phyloP scores from a whole-genome alignment of 805 yeast species.

The Tanozyma kutaoensis region DNA sequence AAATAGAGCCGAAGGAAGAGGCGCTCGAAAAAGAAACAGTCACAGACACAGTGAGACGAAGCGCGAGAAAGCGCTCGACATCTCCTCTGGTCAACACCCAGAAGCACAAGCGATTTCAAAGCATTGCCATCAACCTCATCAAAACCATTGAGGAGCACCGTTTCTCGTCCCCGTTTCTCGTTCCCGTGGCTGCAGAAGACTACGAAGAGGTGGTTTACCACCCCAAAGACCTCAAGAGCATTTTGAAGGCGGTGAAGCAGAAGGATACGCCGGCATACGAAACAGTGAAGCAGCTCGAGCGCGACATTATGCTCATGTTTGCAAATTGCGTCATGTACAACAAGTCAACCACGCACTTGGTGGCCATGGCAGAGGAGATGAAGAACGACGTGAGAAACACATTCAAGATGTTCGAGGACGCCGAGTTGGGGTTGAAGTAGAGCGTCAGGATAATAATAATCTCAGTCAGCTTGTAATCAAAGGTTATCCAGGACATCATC shows the following conservation, averaged over 20 bases:
- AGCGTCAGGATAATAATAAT: too few species aligned
- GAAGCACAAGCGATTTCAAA: slow-evolving; percentile 39
- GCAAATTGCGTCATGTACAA: slow-evolving; percentile 81
- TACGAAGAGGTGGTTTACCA: slow-evolving; percentile 46
- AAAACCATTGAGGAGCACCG: slow-evolving; percentile 56
- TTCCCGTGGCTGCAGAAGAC: slow-evolving; percentile 67
- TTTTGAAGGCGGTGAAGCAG: slow-evolving; percentile 39
- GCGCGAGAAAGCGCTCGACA: slow-evolving; percentile 28
- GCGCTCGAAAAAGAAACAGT: slow-evolving; percentile 4
- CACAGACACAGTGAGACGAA: slow-evolving; percentile 35
- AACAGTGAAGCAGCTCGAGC: slow-evolving; percentile 46
- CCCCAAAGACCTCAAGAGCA: slow-evolving; percentile 59
- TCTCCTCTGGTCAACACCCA: slow-evolving; percentile 3
- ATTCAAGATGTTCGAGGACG: slow-evolving; percentile 46
- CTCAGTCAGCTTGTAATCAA: too few species aligned
- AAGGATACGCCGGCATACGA: slow-evolving; percentile 28
- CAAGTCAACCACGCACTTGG: slow-evolving; percentile 48
- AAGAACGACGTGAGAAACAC: slow-evolving; percentile 48
- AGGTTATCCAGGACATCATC: too few species aligned
- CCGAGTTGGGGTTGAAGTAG: too few species aligned
- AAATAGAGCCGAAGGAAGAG: slow-evolving; percentile 3
- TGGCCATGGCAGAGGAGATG: slow-evolving; percentile 55
- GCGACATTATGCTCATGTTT: slow-evolving; percentile 64
- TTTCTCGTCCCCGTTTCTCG: slow-evolving; percentile 60
- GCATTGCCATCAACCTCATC: slow-evolving; percentile 47